A percentile compares a stretch with the other conserved stretches of the same genome.
phyloP scores from a whole-genome alignment of 768 basidiomycete genomes.

The Dioszegia aurantiaca region DNA sequence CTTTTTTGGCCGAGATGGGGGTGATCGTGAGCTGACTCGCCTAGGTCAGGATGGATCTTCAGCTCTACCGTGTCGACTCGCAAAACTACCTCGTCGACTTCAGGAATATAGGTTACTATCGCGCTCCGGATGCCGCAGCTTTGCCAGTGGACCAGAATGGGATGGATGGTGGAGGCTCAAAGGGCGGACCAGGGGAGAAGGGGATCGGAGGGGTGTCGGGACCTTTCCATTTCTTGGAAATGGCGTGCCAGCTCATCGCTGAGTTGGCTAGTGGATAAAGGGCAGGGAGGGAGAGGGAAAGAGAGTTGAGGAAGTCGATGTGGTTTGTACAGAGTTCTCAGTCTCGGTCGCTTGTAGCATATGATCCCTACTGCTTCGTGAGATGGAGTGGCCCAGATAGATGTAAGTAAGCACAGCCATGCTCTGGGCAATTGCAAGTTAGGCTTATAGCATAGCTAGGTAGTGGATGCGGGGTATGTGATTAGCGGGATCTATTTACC shows the following conservation, averaged over 20 bases:
- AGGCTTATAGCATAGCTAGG: no score
- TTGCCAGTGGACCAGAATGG: neutral
- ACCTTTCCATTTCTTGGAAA: conserved; percentile 95
- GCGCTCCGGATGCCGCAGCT: conserved; percentile 20
- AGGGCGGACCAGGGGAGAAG: conserved; percentile 18
- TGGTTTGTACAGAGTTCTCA: neutral
- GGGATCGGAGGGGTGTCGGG: conserved; percentile 53
- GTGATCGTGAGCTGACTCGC: conserved; percentile 12
- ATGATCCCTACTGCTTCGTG: neutral
- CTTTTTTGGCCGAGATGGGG: conserved; percentile 3
- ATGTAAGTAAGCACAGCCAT: neutral
- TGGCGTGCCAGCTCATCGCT: conserved; percentile 86
- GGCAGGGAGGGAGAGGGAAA: neutral
- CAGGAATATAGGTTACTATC: conserved; percentile 91
- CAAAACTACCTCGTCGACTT: conserved; percentile 98
- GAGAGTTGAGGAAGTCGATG: no score
- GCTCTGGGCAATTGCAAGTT: no score
- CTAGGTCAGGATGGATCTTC: conserved; percentile 93
- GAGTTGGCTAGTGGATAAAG: conserved; percentile 65
- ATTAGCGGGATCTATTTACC: conserved; percentile 9
- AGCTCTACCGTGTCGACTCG: conserved; percentile 92
- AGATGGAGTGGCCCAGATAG: neutral
- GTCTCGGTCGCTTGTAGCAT: conserved; percentile 10
- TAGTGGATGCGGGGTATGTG: neutral
- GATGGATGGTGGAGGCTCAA: neutral